Conservation (phyloP, 352 stramenopile genomes). For the Phytophthora citrophthora region DNA sequence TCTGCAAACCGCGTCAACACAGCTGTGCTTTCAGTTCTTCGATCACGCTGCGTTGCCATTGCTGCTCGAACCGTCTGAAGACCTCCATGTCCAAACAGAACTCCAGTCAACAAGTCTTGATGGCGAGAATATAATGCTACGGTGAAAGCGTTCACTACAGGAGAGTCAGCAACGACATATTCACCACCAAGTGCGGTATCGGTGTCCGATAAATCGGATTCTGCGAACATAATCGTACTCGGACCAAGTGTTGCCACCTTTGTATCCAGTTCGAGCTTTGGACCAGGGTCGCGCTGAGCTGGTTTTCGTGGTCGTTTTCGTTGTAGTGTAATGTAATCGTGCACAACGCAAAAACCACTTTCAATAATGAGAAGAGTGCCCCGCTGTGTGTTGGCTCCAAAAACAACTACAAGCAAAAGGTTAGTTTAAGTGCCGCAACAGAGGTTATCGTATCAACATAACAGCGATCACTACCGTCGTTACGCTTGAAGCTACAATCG, state of each 20-base stretch:
- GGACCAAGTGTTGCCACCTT: conserved; percentile 45
- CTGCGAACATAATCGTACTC: conserved; percentile 43
- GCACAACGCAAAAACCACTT: conserved; percentile 49
- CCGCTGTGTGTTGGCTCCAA: conserved; percentile 22
- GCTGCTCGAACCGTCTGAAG: conserved; percentile 33
- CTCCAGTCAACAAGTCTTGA: conserved; percentile 32
- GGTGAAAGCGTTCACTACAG: conserved; percentile 35
- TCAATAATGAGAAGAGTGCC: conserved; percentile 47
- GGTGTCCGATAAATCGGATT: background rate
- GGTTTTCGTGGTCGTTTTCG: background rate
- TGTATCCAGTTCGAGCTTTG: conserved; percentile 42
- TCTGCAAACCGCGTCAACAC: conserved; percentile 39
- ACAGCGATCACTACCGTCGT: conserved; percentile 39
- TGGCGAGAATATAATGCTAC: conserved; percentile 31
- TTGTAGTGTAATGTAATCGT: conserved; percentile 48
- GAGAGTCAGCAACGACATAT: conserved; percentile 52
- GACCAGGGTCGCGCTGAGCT: background rate
- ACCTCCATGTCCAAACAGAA: conserved; percentile 44
- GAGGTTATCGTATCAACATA: background rate
- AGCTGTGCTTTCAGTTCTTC: conserved; percentile 30
- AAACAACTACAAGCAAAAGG: conserved; percentile 34
- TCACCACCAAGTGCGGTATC: conserved; percentile 1
- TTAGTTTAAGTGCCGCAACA: background rate
- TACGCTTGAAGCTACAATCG: conserved; percentile 42
- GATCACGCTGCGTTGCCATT: conserved; percentile 33